Conservation (phyloP, 768 basidiomycete genomes). For the Nevesoporus exiguus region DNA sequence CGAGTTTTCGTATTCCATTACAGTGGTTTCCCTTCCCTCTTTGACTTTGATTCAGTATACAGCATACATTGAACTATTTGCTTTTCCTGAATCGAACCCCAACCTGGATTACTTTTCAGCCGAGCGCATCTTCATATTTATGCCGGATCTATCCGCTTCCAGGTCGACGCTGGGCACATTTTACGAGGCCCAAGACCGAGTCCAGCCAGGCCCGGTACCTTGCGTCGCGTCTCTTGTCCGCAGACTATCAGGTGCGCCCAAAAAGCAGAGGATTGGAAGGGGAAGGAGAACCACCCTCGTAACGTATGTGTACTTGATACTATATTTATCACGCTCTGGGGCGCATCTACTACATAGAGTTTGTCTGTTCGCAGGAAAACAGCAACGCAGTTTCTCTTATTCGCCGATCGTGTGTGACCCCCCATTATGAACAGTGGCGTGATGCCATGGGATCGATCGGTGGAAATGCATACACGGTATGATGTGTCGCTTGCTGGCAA, state of each 20-base stretch:
- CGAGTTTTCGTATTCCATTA: conserved; percentile 20
- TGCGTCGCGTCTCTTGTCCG: not conserved
- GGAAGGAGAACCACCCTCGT: conserved; percentile 4
- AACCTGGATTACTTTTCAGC: conserved; percentile 9
- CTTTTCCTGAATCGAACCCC: conserved; percentile 20
- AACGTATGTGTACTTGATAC: conserved; percentile 22
- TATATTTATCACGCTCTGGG: conserved; percentile 19
- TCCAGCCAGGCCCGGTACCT: not conserved
- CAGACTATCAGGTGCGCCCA: conserved; percentile 6
- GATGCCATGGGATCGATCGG: conserved; percentile 9
- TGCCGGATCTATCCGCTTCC: conserved; percentile 19
- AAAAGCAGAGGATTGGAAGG: conserved; percentile 4
- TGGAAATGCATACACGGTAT: conserved; percentile 1
- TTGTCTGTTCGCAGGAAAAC: not conserved
- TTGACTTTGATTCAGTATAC: conserved; percentile 17
- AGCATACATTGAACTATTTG: conserved; percentile 11
- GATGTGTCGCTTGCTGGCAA: not conserved
- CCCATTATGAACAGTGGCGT: not conserved
- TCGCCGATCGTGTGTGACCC: not conserved
- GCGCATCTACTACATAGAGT: conserved; percentile 15
- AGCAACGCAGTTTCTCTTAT: not conserved
- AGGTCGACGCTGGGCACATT: conserved; percentile 3
- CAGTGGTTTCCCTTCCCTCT: conserved; percentile 13
- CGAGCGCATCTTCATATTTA: conserved; percentile 24
- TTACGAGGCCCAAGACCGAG: conserved; percentile 7